phyloP scores from a whole-genome alignment of 1,284 basidiomycete species.

The Leucoagaricus sp. region DNA sequence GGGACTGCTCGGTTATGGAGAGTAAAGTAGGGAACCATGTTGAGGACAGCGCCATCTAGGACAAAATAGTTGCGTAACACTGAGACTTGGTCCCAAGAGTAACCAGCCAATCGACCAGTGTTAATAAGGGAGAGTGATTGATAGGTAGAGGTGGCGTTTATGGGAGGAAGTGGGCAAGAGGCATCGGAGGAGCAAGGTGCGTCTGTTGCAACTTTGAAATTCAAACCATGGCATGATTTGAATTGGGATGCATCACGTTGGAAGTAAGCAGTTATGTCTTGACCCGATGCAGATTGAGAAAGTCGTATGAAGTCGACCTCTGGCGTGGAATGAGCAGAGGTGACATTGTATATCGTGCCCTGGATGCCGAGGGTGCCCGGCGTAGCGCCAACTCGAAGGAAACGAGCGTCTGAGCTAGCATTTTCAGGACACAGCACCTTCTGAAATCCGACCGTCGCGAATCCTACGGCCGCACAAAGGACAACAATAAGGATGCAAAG shows the following conservation, averaged over 20 bases:
- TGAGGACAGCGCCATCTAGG: constrained; percentile 92
- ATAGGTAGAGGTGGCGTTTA: constrained; percentile 61
- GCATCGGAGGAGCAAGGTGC: constrained; percentile 63
- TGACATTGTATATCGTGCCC: constrained; percentile 80
- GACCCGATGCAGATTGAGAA: constrained; percentile 61
- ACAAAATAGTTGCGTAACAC: constrained; percentile 75
- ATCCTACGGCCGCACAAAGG: constrained; percentile 84
- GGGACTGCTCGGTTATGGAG: constrained; percentile 71
- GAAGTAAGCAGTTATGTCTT: constrained; percentile 90
- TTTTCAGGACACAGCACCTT: constrained; percentile 84
- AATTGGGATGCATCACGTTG: constrained; percentile 67
- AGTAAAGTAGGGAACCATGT: constrained; percentile 86
- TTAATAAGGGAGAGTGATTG: constrained; percentile 61
- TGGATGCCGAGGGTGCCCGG: constrained; percentile 73
- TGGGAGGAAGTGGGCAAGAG: constrained; percentile 63
- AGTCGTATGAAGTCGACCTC: constrained; percentile 64
- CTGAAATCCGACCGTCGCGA: constrained; percentile 94
- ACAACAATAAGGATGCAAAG: constrained; percentile 85
- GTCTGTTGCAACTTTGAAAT: constrained; percentile 72
- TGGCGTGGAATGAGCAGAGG: constrained; percentile 51
- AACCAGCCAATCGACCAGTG: constrained; percentile 73
- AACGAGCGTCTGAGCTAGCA: constrained; percentile 61
- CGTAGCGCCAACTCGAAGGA: constrained; percentile 64
- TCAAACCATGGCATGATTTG: constrained; percentile 60
- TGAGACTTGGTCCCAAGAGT: constrained; percentile 86